Evolutionary conservation across 441 rosid genomes (phyloP).

Genomic region (Gossypium aridum): DNA sequence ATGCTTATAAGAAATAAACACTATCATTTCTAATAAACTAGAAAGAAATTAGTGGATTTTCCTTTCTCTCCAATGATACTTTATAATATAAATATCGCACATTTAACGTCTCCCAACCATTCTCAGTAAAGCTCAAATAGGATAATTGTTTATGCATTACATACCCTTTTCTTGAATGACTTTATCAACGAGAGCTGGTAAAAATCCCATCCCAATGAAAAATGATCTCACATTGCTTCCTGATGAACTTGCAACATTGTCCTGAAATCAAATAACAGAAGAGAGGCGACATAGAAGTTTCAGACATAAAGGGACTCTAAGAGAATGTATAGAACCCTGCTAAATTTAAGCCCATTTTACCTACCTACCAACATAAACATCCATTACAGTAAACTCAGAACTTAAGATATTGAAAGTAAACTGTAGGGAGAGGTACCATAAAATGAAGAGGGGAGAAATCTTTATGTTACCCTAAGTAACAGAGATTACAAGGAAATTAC

Average conservation of each 20-base stretch:
- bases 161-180: constrained; percentile 70
- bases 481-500: neutral
- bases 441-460: neutral
- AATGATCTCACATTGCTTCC: constrained; percentile 54
- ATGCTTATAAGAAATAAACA: constrained; percentile 6
- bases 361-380: neutral
- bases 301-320: neutral
- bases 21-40: neutral
- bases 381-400: neutral
- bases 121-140: neutral
- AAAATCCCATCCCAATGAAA: constrained; percentile 76
- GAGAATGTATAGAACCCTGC: neutral
- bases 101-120: neutral
- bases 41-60: neutral
- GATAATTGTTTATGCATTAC: constrained; percentile 6
- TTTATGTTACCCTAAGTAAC: neutral
- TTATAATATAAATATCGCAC: neutral
- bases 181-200: constrained; percentile 57
- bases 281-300: neutral
- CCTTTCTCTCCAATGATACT: neutral
- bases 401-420: neutral
- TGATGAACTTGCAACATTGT: constrained; percentile 72
- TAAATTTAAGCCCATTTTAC: neutral
- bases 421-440: neutral
- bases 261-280: constrained; percentile 33